Conservation (phyloP, 2,329 filamentous ascomycete genomes). For the Scedosporium apiospermum region DNA sequence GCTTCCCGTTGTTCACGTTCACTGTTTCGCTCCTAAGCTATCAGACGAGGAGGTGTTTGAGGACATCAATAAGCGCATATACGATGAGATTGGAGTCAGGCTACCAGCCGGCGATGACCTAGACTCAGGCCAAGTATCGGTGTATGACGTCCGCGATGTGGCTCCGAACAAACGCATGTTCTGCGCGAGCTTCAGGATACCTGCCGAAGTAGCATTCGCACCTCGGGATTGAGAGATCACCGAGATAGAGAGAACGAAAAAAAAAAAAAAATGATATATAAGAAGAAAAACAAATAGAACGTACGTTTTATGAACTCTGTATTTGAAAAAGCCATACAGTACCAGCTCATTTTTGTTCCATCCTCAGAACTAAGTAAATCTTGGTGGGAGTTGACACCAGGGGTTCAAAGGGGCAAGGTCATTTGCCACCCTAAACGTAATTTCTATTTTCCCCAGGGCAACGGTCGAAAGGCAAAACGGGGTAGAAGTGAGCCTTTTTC, state of each 20-base stretch:
- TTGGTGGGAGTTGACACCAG: background rate
- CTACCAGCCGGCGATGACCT: constrained; percentile 35
- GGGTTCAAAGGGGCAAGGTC: background rate
- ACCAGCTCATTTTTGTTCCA: background rate
- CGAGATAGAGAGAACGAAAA: background rate
- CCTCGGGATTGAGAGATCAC: constrained; percentile 13
- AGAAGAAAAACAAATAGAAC: background rate
- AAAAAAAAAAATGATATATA: background rate
- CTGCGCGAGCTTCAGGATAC: constrained; percentile 84
- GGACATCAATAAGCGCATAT: constrained; percentile 33
- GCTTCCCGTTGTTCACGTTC: constrained; percentile 81
- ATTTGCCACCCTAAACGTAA: background rate
- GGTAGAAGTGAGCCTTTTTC: background rate
- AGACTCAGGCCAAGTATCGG: constrained; percentile 38
- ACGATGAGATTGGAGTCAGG: constrained; percentile 28
- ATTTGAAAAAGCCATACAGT: background rate
- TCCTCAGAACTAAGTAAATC: background rate
- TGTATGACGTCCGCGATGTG: constrained; percentile 73
- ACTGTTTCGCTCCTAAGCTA: constrained; percentile 80
- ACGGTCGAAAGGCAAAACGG: background rate
- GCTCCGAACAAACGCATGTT: constrained; percentile 95
- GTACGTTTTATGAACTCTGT: background rate
- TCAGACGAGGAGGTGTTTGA: constrained; percentile 59
- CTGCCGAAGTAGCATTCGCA: constrained; percentile 71
- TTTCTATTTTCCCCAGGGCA: background rate